Conservation (phyloP, 768 basidiomycete genomes). For the Hypholoma sublateritium region DNA sequence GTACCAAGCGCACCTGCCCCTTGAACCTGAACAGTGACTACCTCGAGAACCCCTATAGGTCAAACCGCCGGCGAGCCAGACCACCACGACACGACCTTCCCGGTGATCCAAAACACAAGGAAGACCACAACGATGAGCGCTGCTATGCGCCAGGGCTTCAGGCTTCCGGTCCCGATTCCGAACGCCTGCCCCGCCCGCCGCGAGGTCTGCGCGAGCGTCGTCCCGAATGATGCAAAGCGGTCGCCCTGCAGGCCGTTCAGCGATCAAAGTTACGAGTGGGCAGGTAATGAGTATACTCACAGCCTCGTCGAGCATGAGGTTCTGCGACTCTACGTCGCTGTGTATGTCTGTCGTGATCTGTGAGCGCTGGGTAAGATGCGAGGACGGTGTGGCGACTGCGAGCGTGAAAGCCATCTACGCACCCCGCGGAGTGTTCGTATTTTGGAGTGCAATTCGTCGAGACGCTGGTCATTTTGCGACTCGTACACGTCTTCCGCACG, state of each 20-base stretch:
- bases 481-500: conserved; percentile 75
- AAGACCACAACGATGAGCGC: conserved; percentile 56
- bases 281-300: conserved; percentile 43
- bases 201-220: conserved; percentile 63
- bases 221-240: conserved; percentile 64
- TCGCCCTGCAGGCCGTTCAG: conserved; percentile 48
- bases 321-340: conserved; percentile 82
- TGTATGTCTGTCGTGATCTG: conserved; percentile 90
- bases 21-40: background rate
- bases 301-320: conserved; percentile 72
- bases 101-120: conserved; percentile 55
- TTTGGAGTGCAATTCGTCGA: conserved; percentile 85
- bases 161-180: conserved; percentile 62
- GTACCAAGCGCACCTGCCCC: background rate
- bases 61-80: conserved; percentile 22
- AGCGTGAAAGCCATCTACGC: conserved; percentile 17
- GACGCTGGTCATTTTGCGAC: conserved; percentile 78
- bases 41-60: background rate
- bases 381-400: background rate
- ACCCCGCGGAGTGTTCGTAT: conserved; percentile 82
- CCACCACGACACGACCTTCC: conserved; percentile 55
- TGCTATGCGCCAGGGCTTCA: conserved; percentile 71
- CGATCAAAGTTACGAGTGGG: background rate
- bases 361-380: background rate
- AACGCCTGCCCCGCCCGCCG: conserved; percentile 73